phyloP scores from a whole-genome alignment of 169 alveolate genomes.

The Plasmodium yoelii region DNA sequence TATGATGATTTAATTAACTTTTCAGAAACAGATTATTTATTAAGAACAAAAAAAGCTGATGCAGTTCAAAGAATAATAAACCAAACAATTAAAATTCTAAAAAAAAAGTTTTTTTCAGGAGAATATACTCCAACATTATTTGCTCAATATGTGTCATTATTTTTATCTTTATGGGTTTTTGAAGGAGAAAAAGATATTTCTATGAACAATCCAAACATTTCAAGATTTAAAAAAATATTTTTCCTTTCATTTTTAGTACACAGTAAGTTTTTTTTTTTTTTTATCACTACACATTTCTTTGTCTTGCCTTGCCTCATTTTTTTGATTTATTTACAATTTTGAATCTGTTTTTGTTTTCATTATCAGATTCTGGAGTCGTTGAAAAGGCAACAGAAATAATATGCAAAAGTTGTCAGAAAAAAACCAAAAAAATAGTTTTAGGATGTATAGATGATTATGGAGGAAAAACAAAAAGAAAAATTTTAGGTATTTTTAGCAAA shows the following conservation, averaged over 20 bases:
- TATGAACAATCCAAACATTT: constrained; percentile 19
- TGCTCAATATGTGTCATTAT: constrained; percentile 44
- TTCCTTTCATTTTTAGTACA: constrained; percentile 47
- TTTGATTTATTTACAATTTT: not conserved
- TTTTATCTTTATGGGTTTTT: constrained; percentile 66
- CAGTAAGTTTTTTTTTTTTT: constrained; percentile 8
- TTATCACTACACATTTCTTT: no score
- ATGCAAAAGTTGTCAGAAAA: constrained; percentile 13
- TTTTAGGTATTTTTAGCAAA: constrained; percentile 12
- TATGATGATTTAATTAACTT: constrained; percentile 26
- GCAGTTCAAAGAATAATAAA: constrained; percentile 35
- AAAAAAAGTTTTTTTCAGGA: constrained; percentile 30
- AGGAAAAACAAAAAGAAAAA: constrained; percentile 21
- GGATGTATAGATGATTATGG: constrained; percentile 69
- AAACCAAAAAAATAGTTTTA: constrained; percentile 31
- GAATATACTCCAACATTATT: constrained; percentile 50
- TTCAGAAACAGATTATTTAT: constrained; percentile 38
- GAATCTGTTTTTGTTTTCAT: no score
- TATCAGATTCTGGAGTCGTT: constrained; percentile 40
- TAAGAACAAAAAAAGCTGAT: constrained; percentile 15
- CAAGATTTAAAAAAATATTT: constrained; percentile 42
- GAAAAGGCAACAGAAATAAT: constrained; percentile 65
- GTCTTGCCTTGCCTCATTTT: not conserved
- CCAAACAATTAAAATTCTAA: constrained; percentile 26
- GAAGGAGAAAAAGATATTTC: constrained; percentile 24